phyloP scores from a whole-genome alignment of 2,329 filamentous ascomycete species.

The Rhinocladiella similis region DNA sequence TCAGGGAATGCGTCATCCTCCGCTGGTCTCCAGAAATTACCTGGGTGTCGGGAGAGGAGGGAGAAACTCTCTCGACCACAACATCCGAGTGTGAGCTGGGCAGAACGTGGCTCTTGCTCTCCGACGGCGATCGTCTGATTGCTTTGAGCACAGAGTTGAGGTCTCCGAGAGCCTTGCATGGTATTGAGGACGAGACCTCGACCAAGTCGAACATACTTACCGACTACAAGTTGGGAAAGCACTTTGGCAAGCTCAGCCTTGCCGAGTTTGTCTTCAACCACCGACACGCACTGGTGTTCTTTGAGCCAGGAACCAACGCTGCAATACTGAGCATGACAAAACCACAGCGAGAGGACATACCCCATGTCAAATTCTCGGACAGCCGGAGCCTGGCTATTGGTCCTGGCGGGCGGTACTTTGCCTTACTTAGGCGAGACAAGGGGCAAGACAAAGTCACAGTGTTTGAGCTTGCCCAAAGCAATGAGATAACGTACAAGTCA shows the following conservation, averaged over 20 bases:
- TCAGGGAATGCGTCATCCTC: constrained; percentile 15
- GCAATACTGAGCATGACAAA: constrained; percentile 21
- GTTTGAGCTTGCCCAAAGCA: constrained; percentile 13
- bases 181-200: neutral
- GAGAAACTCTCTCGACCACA: constrained; percentile 6
- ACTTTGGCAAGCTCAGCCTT: constrained; percentile 21
- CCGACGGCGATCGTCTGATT: constrained; percentile 18
- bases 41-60: neutral
- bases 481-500: constrained; percentile 12
- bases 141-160: constrained; percentile 20
- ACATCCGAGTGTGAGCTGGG: constrained; percentile 13
- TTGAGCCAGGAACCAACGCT: constrained; percentile 19
- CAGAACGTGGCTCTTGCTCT: constrained; percentile 20
- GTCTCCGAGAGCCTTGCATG: constrained; percentile 4
- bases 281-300: constrained; percentile 24
- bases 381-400: constrained; percentile 11
- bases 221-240: constrained; percentile 23
- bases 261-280: constrained; percentile 27
- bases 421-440: constrained; percentile 22
- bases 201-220: constrained; percentile 18
- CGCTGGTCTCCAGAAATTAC: constrained; percentile 24
- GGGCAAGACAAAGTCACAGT: constrained; percentile 24
- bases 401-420: constrained; percentile 14
- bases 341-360: constrained; percentile 24
- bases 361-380: constrained; percentile 25